Conservation (phyloP, 2,329 filamentous ascomycete genomes). For the Alternaria atra region DNA sequence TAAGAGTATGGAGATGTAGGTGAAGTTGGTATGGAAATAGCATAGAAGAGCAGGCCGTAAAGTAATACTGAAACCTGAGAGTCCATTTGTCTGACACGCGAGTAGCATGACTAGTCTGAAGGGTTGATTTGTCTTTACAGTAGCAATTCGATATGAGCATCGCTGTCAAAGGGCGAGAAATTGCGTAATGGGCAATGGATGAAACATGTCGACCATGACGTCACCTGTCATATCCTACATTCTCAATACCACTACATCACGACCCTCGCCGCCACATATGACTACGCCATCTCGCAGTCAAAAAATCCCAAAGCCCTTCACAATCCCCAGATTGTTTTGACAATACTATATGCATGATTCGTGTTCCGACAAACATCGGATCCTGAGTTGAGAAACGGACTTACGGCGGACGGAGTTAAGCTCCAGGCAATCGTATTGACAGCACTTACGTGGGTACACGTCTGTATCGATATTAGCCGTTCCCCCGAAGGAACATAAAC, state of each 20-base stretch:
- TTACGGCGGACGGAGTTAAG: conserved; percentile 5
- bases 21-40: too few species aligned
- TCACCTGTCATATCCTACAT: not conserved
- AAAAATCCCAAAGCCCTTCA: not conserved
- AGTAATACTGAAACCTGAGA: too few species aligned
- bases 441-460: not conserved
- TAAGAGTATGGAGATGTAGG: not conserved
- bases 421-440: too few species aligned
- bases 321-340: not conserved
- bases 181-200: not conserved
- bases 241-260: not conserved
- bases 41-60: too few species aligned
- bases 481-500: not conserved
- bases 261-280: not conserved
- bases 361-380: not conserved
- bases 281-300: not conserved
- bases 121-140: too few species aligned
- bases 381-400: not conserved
- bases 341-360: not conserved
- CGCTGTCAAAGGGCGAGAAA: too few species aligned
- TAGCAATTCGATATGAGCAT: too few species aligned
- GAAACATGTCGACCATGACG: not conserved
- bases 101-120: too few species aligned
- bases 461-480: not conserved
- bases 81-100: too few species aligned